Evolutionary conservation across 2,329 filamentous ascomycete species (phyloP), one percentile per base, ranked within the genome.

Genomic region (Fusarium sp.): DNA sequence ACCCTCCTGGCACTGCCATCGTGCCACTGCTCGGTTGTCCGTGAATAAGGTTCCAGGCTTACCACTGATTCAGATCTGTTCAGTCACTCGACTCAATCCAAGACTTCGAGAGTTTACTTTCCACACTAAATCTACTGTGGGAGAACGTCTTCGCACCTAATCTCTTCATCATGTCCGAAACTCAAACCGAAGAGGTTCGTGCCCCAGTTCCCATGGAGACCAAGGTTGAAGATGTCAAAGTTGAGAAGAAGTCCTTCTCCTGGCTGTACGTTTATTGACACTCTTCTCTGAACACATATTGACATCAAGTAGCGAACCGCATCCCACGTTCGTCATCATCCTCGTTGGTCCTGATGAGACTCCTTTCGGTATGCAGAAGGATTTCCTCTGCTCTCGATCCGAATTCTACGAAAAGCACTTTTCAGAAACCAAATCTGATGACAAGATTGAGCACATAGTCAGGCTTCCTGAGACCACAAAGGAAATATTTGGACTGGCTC

Each of bases 281-380:
- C 30, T 4, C 28, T 14, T 14, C 6, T 24, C 48, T 36, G 36
- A 55, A 26, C 15, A 17, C 12, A 14, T 63, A 24, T 70, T 77
- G 36, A 80, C 47, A 10, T 32, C 34, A n/a, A 7, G 28, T 67
- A 89, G 88, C 4, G 81, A 89, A 52, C 86, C 88, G 3, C 89
- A 90, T 73, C 85, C 88, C 1, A 83, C 85, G 14, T 89, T 90
- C 71, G 87, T 88, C 48, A 86, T 90, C 24, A 79, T 89, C 51
- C 79, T 90, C 3, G 85, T 89, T 34, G 89, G 89, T 1, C 80
- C 83, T 6, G 83, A 88, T 0, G 85, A 89, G 75, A 79, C 79
- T 20, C 88, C 88, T 1, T 91, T 90, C 73, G 88, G 86, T 17
- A 85, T 91, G 18, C 89, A 90, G 68, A 89, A 88, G 68, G 87